phyloP scores from a whole-genome alignment of 768 basidiomycete species.

The Sarcodon sp. region DNA sequence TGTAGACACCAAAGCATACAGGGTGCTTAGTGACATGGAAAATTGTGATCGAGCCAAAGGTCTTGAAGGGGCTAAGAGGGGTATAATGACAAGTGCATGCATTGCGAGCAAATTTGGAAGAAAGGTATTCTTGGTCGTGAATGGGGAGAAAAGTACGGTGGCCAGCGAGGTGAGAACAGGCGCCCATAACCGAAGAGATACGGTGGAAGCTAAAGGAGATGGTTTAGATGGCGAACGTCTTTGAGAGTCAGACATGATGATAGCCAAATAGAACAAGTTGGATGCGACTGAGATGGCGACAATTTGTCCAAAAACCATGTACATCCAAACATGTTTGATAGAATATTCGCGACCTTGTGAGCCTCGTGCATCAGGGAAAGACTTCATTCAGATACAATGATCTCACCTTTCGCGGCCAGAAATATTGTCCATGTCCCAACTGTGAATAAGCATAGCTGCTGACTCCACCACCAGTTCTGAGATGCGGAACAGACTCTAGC shows the following conservation, averaged over 20 bases:
- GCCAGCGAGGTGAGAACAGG: constrained; percentile 31
- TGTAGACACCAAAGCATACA: constrained; percentile 25
- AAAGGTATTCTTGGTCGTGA: constrained; percentile 30
- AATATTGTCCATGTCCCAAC: constrained; percentile 44
- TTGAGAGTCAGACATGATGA: constrained; percentile 21
- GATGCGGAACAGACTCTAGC: constrained; percentile 20
- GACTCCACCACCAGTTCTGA: constrained; percentile 60
- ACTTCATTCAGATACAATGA: background rate
- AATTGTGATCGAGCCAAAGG: constrained; percentile 4
- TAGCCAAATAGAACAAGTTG: constrained; percentile 45
- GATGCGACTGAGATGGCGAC: constrained; percentile 60
- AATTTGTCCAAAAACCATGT: constrained; percentile 62
- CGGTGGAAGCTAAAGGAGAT: background rate
- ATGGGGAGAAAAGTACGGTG: constrained; percentile 31
- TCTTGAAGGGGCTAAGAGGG: constrained; percentile 24
- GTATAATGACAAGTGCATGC: constrained; percentile 43
- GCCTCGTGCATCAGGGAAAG: background rate
- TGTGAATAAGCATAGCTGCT: constrained; percentile 50
- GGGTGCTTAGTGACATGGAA: constrained; percentile 14
- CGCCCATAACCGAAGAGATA: constrained; percentile 20
- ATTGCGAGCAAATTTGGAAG: constrained; percentile 46
- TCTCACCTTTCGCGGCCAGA: constrained; percentile 36
- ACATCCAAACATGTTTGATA: constrained; percentile 45
- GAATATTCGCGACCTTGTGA: constrained; percentile 21
- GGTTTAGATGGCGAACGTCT: background rate